phyloP scores from a whole-genome alignment of 345 rosid species.

The Lepidium africanum region DNA sequence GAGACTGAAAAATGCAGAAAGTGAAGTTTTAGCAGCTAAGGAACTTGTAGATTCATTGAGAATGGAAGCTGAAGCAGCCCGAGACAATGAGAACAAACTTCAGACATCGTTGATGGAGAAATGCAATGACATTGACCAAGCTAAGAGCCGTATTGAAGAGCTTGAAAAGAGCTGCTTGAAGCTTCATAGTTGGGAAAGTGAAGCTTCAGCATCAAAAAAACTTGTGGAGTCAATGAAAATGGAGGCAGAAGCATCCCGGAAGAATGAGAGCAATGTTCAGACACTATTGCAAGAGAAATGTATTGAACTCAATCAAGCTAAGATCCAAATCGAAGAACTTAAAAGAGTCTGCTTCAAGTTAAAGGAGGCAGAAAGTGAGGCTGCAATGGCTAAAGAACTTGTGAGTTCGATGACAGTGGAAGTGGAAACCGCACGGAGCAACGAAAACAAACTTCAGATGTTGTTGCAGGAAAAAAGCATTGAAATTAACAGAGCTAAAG shows the following conservation, averaged over 20 bases:
- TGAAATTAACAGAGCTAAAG: conserved; percentile 21
- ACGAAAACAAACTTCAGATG: conserved; percentile 19
- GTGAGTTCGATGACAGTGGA: conserved; percentile 15
- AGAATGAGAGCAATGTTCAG: conserved; percentile 19
- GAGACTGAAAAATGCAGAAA: conserved; percentile 17
- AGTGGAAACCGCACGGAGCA: conserved; percentile 6
- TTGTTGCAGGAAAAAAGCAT: conserved; percentile 18
- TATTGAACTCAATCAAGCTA: conserved; percentile 12
- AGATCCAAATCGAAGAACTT: conserved; percentile 28
- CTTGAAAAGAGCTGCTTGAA: conserved; percentile 24
- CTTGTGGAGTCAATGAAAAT: conserved; percentile 17
- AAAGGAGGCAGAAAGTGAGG: conserved; percentile 20
- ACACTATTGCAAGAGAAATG: conserved; percentile 24
- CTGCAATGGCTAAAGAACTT: conserved; percentile 23
- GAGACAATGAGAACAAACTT: conserved; percentile 15
- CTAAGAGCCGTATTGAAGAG: conserved; percentile 24
- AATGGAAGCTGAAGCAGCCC: conserved; percentile 23
- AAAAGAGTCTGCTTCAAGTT: conserved; percentile 27
- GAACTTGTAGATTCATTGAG: conserved; percentile 22
- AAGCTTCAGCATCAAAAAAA: conserved; percentile 22
- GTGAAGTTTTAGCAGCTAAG: conserved; percentile 21
- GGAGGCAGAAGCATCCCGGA: conserved; percentile 21
- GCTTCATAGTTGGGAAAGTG: conserved; percentile 14
- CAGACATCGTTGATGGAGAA: conserved; percentile 29
- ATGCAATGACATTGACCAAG: conserved; percentile 14